Conservation (phyloP, 2,329 filamentous ascomycete species). For the Aspergillus quadricinctus region DNA sequence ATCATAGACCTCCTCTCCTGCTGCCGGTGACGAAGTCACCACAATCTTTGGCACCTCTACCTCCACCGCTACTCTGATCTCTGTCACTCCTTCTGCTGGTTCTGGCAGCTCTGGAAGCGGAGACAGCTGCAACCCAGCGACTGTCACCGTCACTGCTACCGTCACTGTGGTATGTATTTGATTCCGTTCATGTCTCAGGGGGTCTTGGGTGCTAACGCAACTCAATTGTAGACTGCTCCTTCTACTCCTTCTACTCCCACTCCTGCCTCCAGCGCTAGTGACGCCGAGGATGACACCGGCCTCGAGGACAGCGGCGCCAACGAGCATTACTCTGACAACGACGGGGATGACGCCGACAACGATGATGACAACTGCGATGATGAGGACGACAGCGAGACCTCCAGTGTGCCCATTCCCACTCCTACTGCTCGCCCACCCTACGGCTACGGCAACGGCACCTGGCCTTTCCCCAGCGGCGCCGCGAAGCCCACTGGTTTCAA, state of each 20-base stretch:
- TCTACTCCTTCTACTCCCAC: slow-evolving; percentile 3
- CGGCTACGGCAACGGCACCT: slow-evolving; percentile 16
- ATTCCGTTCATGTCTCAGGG: background rate
- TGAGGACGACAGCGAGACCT: slow-evolving; percentile 3
- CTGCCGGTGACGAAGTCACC: slow-evolving; percentile 18
- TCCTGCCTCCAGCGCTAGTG: slow-evolving; percentile 5
- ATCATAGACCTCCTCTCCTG: slow-evolving; percentile 6
- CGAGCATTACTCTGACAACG: background rate
- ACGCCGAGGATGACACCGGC: slow-evolving; percentile 1
- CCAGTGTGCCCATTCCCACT: background rate
- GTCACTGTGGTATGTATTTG: slow-evolving; percentile 32
- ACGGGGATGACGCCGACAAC: slow-evolving; percentile 1
- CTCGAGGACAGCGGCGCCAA: background rate
- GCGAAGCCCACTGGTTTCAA: slow-evolving; percentile 26
- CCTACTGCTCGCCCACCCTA: too few relatives aligned
- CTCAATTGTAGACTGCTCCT: slow-evolving; percentile 2
- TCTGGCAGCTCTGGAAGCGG: slow-evolving; percentile 7
- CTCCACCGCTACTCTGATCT: slow-evolving; percentile 23
- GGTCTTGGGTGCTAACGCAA: background rate
- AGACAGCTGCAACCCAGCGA: slow-evolving; percentile 12
- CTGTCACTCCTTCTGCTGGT: slow-evolving; percentile 14
- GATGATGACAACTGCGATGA: slow-evolving; percentile 1
- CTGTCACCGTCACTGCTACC: slow-evolving; percentile 31
- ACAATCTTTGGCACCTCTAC: slow-evolving; percentile 29
- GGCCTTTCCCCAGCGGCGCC: slow-evolving; percentile 12